phyloP scores from a whole-genome alignment of 2,329 filamentous ascomycete genomes.

The Arthrobotrys iridis region DNA sequence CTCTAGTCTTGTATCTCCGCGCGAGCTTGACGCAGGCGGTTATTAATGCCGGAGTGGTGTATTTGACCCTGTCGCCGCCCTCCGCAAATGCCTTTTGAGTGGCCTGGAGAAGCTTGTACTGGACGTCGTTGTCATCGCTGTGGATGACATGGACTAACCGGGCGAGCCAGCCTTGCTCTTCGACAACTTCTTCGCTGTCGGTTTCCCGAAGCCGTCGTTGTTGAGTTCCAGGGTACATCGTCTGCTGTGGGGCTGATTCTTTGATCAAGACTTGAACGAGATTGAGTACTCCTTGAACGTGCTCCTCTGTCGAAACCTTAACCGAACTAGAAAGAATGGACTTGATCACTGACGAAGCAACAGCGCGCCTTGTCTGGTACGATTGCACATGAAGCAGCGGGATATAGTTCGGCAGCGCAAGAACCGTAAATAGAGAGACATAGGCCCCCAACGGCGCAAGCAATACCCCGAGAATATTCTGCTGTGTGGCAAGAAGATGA shows the following conservation, averaged over 20 bases:
- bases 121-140: slow-evolving; percentile 86
- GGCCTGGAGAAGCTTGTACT: slow-evolving; percentile 91
- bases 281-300: slow-evolving; percentile 88
- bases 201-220: slow-evolving; percentile 70
- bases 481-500: slow-evolving; percentile 85
- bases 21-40: slow-evolving; percentile 91
- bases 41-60: slow-evolving; percentile 90
- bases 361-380: slow-evolving; percentile 87
- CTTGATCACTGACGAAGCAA: slow-evolving; percentile 86
- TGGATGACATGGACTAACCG: slow-evolving; percentile 88
- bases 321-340: slow-evolving; percentile 85
- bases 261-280: slow-evolving; percentile 91
- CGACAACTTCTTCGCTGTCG: slow-evolving; percentile 96
- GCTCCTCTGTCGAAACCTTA: slow-evolving; percentile 77
- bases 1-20: slow-evolving; percentile 84
- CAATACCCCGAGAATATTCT: slow-evolving; percentile 88
- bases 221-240: slow-evolving; percentile 82
- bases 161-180: slow-evolving; percentile 97
- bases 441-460: slow-evolving; percentile 90
- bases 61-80: slow-evolving; percentile 93
- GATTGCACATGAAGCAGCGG: slow-evolving; percentile 90
- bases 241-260: slow-evolving; percentile 81
- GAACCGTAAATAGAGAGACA: slow-evolving; percentile 91
- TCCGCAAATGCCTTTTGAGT: slow-evolving; percentile 86
- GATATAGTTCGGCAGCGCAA: slow-evolving; percentile 90